Evolutionary conservation across 2,329 filamentous ascomycete species (phyloP), one percentile per base, ranked within the genome.

Genomic region (Botrytis tulipae): DNA sequence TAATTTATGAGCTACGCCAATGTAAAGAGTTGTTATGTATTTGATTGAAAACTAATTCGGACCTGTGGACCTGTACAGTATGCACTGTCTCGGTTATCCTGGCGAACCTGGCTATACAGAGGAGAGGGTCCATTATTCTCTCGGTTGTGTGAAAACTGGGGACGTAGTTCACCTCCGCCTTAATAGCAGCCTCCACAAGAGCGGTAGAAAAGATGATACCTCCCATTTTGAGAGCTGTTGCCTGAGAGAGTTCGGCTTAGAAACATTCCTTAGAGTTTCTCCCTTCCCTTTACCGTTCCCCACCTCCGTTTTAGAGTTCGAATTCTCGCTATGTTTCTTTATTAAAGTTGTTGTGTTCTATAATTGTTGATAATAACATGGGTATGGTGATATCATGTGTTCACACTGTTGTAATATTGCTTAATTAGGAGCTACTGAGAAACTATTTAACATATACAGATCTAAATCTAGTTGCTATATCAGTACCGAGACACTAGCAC

Each of bases 181-280:
- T 70, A 22, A 61, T 22, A 35, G 68, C 25, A 29, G 37, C 68
- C 22, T 57, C 20, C 29, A 61, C 37, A 25, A 46, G 68, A 29
- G 48, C 20, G 18, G 29, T 35, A 32, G 46, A 32, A 29, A 35
- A 37, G 12, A 70, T 35, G 46, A 42, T 32, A 40, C 8, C 22
- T 67, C 68, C 63, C 63, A 69, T 63, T 40, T 29, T 63, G 37
- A n/a, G 29, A 63, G 8, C 37, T 63, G 7, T n/a, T 42, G 25
- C 37, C 40, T 29, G n/a, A 22, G 8, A 20, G n/a, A 14, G 4
- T 63, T 63, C 32, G 18, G n/a, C 18, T 57, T 29, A 32, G 51
- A 57, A 18, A 18, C n/a, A 57, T 29, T 51, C 25, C 25, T 51
- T 4, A 14, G 22, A 51, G 10, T n/a, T 57, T 57, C 51, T 29